phyloP scores from a whole-genome alignment of 2,329 filamentous ascomycete species.

The Fusarium fujikuroi region DNA sequence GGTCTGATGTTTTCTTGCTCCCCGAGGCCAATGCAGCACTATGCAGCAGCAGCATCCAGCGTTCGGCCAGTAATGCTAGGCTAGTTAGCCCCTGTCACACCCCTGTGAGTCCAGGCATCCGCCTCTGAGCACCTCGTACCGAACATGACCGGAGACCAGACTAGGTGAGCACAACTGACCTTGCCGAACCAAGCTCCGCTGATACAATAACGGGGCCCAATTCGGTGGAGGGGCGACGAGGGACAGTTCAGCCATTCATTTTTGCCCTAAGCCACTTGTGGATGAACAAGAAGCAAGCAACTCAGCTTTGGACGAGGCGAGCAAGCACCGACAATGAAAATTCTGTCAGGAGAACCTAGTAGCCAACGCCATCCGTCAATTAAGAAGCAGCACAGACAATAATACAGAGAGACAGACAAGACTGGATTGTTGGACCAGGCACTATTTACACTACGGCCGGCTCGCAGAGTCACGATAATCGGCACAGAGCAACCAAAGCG shows the following conservation, averaged over 20 bases:
- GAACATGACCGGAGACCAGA: conserved; percentile 10
- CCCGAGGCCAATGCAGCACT: conserved; percentile 20
- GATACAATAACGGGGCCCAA: conserved; percentile 43
- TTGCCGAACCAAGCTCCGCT: conserved; percentile 23
- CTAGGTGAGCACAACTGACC: conserved; percentile 28
- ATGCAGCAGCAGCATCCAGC: conserved; percentile 37
- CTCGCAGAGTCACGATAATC: conserved; percentile 21
- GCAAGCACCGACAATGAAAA: conserved; percentile 45
- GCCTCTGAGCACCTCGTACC: conserved; percentile 13
- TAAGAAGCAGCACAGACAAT: conserved; percentile 39
- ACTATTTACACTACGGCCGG: conserved; percentile 17
- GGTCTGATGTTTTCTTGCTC: too few species aligned
- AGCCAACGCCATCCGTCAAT: conserved; percentile 30
- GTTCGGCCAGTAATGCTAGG: conserved; percentile 23
- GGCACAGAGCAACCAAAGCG: conserved; percentile 12
- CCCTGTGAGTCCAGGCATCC: conserved; percentile 26
- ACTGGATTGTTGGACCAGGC: conserved; percentile 35
- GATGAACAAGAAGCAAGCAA: conserved; percentile 32
- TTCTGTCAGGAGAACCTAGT: conserved; percentile 48
- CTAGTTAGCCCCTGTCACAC: conserved; percentile 21
- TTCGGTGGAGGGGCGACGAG: conserved; percentile 41
- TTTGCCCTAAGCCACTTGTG: conserved; percentile 38
- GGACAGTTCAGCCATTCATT: conserved; percentile 19
- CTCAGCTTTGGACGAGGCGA: conserved; percentile 39
- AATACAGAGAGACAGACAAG: neutral